These are phyloP conservation scores for Hypoxylon sp. DNA, from an alignment of 2,329 filamentous ascomycete genomes.

Conservation along the genomic window DNA sequence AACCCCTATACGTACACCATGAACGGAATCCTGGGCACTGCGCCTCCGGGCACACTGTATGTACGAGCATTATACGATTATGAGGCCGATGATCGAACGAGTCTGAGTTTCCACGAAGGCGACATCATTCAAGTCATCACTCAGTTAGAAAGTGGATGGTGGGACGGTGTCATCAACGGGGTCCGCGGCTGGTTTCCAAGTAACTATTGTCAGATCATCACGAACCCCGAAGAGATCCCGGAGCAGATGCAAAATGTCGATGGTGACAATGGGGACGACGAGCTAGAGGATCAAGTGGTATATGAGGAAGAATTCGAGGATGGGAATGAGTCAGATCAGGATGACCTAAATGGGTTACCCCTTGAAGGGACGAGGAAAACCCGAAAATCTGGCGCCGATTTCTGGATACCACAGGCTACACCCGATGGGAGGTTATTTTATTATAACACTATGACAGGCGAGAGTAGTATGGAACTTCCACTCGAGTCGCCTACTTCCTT, in stretches of 20 bases:
- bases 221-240: constrained; percentile 79
- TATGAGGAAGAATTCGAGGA: constrained; percentile 78
- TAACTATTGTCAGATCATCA: constrained; percentile 95
- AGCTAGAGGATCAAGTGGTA: constrained; percentile 74
- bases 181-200: constrained; percentile 99
- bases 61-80: constrained; percentile 98
- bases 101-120: constrained; percentile 95
- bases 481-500: constrained; percentile 88
- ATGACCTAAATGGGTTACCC: constrained; percentile 73
- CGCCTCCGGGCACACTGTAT: constrained; percentile 81
- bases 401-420: constrained; percentile 98
- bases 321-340: constrained; percentile 74
- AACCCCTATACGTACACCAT: constrained; percentile 60
- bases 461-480: constrained; percentile 94
- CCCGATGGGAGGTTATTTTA: constrained; percentile 94
- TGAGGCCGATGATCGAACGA: constrained; percentile 96
- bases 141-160: constrained; percentile 98
- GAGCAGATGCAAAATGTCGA: constrained; percentile 71
- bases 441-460: constrained; percentile 97
- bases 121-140: constrained; percentile 99
- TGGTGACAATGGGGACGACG: constrained; percentile 71
- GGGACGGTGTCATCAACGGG: constrained; percentile 98
- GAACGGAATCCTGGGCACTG: constrained; percentile 73
- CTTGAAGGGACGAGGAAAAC: constrained; percentile 72
- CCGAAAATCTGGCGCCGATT: constrained; percentile 86